Conservation (phyloP, 2,329 filamentous ascomycete genomes). For the Chaetomiaceae sp. region DNA sequence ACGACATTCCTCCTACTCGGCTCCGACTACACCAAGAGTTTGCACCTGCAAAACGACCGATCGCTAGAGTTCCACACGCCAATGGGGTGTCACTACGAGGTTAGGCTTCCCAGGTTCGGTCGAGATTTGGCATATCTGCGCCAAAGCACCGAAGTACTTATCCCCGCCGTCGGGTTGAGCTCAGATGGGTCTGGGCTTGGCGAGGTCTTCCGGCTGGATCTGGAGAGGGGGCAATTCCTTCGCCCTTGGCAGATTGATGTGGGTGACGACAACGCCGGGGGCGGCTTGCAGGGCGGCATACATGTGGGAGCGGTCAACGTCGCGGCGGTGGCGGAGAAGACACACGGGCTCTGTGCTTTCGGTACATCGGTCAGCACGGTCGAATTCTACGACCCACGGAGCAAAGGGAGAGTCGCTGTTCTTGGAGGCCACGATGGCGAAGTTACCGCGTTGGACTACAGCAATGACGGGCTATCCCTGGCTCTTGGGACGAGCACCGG, state of each 20-base stretch:
- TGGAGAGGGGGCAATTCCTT: slow-evolving; percentile 92
- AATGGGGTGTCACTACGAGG: slow-evolving; percentile 79
- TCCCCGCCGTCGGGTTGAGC: slow-evolving; percentile 85
- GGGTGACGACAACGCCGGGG: slow-evolving; percentile 71
- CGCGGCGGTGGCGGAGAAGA: slow-evolving; percentile 79
- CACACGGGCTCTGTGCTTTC: slow-evolving; percentile 87
- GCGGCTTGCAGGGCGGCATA: slow-evolving; percentile 81
- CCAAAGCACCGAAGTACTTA: slow-evolving; percentile 64
- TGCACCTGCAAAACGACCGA: slow-evolving; percentile 89
- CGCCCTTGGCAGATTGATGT: slow-evolving; percentile 89
- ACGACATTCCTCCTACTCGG: slow-evolving; percentile 86
- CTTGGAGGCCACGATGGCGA: slow-evolving; percentile 65
- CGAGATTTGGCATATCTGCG: slow-evolving; percentile 80
- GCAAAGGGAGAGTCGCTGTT: slow-evolving; percentile 73
- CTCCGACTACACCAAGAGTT: slow-evolving; percentile 85
- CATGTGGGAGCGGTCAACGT: slow-evolving; percentile 82
- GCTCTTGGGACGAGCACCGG: slow-evolving; percentile 85
- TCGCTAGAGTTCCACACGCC: slow-evolving; percentile 91
- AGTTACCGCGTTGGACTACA: slow-evolving; percentile 84
- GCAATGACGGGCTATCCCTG: slow-evolving; percentile 75
- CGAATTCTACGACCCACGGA: slow-evolving; percentile 92
- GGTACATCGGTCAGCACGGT: slow-evolving; percentile 93
- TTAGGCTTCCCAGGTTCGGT: slow-evolving; percentile 89
- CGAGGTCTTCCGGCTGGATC: slow-evolving; percentile 87
- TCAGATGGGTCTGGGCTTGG: slow-evolving; percentile 66